Percentiles rank a stretch among this genome's conserved stretches.
These are phyloP conservation scores for Oryza longistaminata DNA, from an alignment of 176 grass and related monocot genomes.

Conservation along the genomic window DNA sequence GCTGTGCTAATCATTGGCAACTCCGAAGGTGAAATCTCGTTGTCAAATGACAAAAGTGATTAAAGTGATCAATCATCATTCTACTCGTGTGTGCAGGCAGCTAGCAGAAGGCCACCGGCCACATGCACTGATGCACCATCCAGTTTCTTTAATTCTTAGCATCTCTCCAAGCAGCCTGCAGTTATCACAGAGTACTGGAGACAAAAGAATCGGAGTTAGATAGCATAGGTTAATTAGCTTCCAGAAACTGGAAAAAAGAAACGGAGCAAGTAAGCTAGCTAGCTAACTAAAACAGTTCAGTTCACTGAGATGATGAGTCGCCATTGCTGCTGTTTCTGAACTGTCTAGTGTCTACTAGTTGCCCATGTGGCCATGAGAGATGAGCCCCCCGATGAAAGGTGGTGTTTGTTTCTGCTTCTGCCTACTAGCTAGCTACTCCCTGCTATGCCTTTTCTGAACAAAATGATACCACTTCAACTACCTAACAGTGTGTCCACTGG, in stretches of 20 bases:
- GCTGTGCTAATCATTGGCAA: not conserved
- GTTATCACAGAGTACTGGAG: not conserved
- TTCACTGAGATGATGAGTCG: not conserved
- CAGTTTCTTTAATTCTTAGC: not conserved
- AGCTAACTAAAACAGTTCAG: not conserved
- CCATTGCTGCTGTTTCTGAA: not conserved
- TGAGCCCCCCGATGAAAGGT: not conserved
- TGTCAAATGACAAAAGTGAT: not conserved
- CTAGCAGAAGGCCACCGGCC: not conserved
- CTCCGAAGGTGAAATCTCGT: not conserved
- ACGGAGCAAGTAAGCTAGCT: not conserved
- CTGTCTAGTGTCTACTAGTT: not conserved
- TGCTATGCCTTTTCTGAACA: not conserved
- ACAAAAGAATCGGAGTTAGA: not conserved
- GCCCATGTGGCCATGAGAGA: not conserved
- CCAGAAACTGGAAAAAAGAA: not conserved
- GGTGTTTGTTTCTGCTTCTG: not conserved
- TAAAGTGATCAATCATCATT: not conserved
- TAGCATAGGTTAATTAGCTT: not conserved
- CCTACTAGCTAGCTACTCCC: no score
- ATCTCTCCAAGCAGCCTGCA: not conserved
- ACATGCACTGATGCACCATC: not conserved
- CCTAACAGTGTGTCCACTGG: not conserved
- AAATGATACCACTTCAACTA: not conserved
- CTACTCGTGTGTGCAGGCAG: not conserved